A percentile compares a stretch with the other conserved stretches of the same genome.
Evolutionary conservation across 1,139 yeast species (phyloP).

Genomic region (Pichia sp.): DNA sequence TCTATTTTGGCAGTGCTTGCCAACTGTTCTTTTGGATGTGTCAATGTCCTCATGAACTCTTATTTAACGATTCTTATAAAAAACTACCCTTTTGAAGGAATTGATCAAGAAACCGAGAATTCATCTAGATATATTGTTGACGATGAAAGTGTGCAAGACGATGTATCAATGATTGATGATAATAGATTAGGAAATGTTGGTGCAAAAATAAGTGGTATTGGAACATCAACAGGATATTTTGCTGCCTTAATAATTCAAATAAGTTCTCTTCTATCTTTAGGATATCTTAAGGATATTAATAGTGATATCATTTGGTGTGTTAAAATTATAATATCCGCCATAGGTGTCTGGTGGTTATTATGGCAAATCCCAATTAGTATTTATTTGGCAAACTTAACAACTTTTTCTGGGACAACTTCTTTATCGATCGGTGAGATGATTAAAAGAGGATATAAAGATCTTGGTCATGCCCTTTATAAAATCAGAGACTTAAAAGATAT

Average conservation of each 20-base stretch:
- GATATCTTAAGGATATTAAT: conserved; percentile 33
- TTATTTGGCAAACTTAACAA: conserved; percentile 34
- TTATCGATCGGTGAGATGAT: no score
- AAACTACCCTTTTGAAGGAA: conserved; percentile 24
- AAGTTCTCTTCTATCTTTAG: conserved; percentile 41
- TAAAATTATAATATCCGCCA: conserved; percentile 49
- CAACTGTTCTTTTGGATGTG: conserved; percentile 66
- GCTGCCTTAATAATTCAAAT: conserved; percentile 61
- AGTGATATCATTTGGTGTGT: conserved; percentile 27
- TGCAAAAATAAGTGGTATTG: conserved; percentile 52
- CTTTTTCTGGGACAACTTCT: conserved; percentile 2
- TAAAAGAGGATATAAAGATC: conserved; percentile 50
- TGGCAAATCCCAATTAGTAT: conserved; percentile 54
- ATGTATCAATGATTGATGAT: conserved; percentile 2
- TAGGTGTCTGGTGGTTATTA: conserved; percentile 66
- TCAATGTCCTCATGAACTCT: conserved; percentile 71
- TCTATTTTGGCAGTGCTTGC: conserved; percentile 52
- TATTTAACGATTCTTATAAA: conserved; percentile 52
- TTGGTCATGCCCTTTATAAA: conserved; percentile 45
- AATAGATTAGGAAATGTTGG: conserved; percentile 30
- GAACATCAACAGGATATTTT: conserved; percentile 60
- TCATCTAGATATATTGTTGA: no score
- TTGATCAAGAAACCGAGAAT: background rate
- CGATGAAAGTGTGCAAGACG: background rate
- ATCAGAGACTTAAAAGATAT: conserved; percentile 56